phyloP scores from a whole-genome alignment of 1,139 yeast species.

The Candida sp. region DNA sequence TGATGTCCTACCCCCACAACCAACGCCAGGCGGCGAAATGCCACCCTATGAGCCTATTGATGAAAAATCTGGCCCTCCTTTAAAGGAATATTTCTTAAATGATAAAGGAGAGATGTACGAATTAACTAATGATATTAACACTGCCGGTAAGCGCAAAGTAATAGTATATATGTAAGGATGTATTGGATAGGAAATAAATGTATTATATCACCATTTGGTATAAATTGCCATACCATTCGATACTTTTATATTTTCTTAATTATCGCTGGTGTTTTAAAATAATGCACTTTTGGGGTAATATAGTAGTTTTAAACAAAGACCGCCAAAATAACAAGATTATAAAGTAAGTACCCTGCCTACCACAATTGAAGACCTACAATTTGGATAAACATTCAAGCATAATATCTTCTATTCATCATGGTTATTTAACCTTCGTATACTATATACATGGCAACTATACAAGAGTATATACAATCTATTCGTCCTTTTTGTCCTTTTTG shows the following conservation, averaged over 20 bases:
- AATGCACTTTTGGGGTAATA: too few relatives aligned
- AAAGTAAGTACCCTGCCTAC: too few relatives aligned
- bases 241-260: too few relatives aligned
- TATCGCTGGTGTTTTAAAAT: too few relatives aligned
- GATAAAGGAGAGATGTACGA: slow-evolving; percentile 37
- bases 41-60: not conserved
- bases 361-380: not conserved
- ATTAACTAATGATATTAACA: slow-evolving; percentile 15
- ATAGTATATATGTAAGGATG: not conserved
- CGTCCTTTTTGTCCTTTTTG: slow-evolving; percentile 6
- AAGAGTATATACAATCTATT: slow-evolving; percentile 1
- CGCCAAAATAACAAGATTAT: too few relatives aligned
- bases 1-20: slow-evolving; percentile 1
- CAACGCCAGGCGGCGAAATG: not conserved
- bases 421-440: too few relatives aligned
- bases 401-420: too few relatives aligned
- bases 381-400: too few relatives aligned
- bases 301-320: too few relatives aligned
- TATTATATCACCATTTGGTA: not conserved
- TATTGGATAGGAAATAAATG: not conserved
- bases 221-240: too few relatives aligned
- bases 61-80: slow-evolving; percentile 6
- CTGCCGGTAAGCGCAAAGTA: not conserved
- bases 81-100: slow-evolving; percentile 27
- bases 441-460: slow-evolving; percentile 2